A percentile compares a stretch with the other conserved stretches of the same genome.
Conservation (phyloP, 169 alveolate genomes). For the Cryptosporidium meleagridis region DNA sequence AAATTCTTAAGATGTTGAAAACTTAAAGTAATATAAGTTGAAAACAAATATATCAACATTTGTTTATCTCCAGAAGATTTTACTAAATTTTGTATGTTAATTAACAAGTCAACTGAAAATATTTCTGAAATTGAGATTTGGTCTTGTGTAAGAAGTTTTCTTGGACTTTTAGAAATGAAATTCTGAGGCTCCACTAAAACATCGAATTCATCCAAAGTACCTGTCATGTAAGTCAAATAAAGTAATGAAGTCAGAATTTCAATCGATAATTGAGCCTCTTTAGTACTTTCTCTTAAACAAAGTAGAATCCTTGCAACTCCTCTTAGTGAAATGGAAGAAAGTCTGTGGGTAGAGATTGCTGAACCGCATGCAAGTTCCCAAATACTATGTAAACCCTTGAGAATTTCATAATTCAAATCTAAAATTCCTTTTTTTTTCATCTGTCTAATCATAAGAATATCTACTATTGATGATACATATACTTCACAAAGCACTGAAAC, state of each 20-base stretch:
- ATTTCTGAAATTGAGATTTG: neutral
- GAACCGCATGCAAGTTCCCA: conserved; percentile 39
- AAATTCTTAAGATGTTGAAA: conserved; percentile 26
- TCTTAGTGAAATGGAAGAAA: conserved; percentile 56
- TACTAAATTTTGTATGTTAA: neutral
- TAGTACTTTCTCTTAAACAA: conserved; percentile 6
- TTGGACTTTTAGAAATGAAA: neutral
- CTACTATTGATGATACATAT: conserved; percentile 44
- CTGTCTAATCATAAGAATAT: conserved; percentile 59
- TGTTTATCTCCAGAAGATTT: conserved; percentile 70
- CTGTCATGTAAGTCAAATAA: conserved; percentile 25
- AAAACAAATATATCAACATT: conserved; percentile 54
- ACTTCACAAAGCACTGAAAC: conserved; percentile 49
- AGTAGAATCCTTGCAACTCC: conserved; percentile 42
- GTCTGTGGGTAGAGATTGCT: conserved; percentile 31
- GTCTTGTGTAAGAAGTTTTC: neutral
- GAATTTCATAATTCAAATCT: neutral
- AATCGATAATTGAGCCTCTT: neutral
- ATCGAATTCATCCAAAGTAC: conserved; percentile 25
- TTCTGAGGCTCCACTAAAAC: conserved; percentile 48
- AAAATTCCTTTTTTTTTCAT: conserved; percentile 11
- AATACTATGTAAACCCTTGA: conserved; percentile 1
- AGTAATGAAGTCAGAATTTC: conserved; percentile 24
- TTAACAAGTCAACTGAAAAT: conserved; percentile 16
- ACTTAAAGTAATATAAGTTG: conserved; percentile 35